Percentiles rank a stretch among this genome's conserved stretches.
Evolutionary conservation across 2,329 filamentous ascomycete species (phyloP).

Genomic region (Drechslera avenae): DNA sequence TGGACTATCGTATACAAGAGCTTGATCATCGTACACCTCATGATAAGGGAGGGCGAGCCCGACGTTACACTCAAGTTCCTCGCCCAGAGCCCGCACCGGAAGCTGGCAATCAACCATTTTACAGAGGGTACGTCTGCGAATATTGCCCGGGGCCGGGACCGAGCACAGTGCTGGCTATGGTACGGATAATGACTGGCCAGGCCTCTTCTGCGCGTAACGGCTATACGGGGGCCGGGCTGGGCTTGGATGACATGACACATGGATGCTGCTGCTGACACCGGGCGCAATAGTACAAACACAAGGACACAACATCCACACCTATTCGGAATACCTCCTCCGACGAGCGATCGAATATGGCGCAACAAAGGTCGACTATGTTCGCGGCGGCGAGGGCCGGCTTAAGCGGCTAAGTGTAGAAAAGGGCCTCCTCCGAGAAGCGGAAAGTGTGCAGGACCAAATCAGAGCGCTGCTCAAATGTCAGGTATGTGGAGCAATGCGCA

Average conservation of each 20-base stretch:
- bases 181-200: constrained; percentile 2
- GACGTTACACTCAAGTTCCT: constrained; percentile 88
- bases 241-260: background rate
- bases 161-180: constrained; percentile 1
- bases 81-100: constrained; percentile 73
- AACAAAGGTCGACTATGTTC: constrained; percentile 88
- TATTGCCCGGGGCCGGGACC: background rate
- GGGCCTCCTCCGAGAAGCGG: constrained; percentile 87
- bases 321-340: constrained; percentile 83
- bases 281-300: constrained; percentile 82
- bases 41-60: constrained; percentile 93
- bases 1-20: constrained; percentile 99
- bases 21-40: constrained; percentile 91
- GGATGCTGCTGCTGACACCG: constrained; percentile 47
- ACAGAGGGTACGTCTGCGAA: constrained; percentile 73
- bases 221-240: background rate
- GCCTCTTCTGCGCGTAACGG: no score
- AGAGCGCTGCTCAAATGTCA: constrained; percentile 86
- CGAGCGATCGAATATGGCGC: constrained; percentile 81
- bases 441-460: constrained; percentile 87
- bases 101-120: constrained; percentile 86
- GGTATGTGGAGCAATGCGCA: constrained; percentile 57
- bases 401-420: constrained; percentile 90
- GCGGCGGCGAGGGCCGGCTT: constrained; percentile 78
- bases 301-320: constrained; percentile 90